phyloP scores from a whole-genome alignment of 1,284 basidiomycete genomes.

The Microbotryomycetes sp. region DNA sequence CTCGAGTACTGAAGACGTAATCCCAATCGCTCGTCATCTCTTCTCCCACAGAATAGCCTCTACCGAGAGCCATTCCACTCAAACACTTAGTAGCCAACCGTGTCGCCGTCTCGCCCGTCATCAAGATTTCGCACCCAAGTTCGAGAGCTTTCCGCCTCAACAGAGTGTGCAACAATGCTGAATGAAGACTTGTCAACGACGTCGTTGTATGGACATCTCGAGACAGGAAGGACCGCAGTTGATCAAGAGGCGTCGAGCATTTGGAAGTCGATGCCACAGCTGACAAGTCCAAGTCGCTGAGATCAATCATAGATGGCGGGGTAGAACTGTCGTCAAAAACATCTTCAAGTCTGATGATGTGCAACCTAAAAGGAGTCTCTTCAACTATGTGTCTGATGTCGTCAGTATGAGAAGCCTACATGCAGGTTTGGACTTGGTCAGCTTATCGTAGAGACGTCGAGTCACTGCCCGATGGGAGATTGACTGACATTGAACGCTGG shows the following conservation, averaged over 20 bases:
- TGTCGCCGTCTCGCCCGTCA: conserved; percentile 20
- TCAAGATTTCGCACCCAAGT: conserved; percentile 5
- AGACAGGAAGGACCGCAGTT: background rate
- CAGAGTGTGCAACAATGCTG: conserved; percentile 9
- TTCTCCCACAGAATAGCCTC: conserved; percentile 24
- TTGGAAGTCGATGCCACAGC: background rate
- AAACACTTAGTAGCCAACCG: conserved; percentile 20
- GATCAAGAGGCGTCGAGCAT: background rate
- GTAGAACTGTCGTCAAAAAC: background rate
- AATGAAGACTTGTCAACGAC: conserved; percentile 6
- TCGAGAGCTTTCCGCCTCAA: background rate
- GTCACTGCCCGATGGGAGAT: background rate
- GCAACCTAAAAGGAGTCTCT: background rate
- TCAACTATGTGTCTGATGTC: background rate
- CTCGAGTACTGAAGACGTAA: too few species aligned
- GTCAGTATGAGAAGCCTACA: too few species aligned
- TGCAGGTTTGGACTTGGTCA: background rate
- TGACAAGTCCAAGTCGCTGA: conserved; percentile 1
- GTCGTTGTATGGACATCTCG: background rate
- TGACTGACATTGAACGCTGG: conserved; percentile 8
- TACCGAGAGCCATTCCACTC: conserved; percentile 12
- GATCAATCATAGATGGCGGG: background rate
- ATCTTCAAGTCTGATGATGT: background rate
- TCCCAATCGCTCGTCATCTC: conserved; percentile 14
- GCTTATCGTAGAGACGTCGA: too few species aligned